Evolutionary conservation across 352 stramenopile genomes (phyloP), one percentile per base, ranked within the genome.

Genomic region (Elongisporangium senticosum): DNA sequence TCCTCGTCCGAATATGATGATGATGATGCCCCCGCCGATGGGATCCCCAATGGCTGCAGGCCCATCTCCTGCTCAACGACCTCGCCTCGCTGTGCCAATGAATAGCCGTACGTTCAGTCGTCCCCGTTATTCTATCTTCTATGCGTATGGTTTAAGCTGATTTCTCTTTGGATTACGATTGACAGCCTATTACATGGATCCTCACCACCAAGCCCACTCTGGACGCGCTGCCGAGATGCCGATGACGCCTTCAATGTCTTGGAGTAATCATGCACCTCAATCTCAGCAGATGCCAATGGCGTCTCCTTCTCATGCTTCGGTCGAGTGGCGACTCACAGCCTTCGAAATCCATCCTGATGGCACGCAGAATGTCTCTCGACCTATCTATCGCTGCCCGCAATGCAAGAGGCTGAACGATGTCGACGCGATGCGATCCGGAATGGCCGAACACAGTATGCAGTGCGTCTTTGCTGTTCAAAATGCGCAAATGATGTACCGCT

Each of bases 281-380:
- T 37, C 52, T 19, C 72, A 71, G 39, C 67, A 67, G 49, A 61
- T 49, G 49, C 53, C 62, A 20, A 61, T 60, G 40, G 19, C 50
- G 37, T 65, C 69, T 5, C 58, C 67, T n/a, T 43, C 67, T 8
- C 62, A 70, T 21, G 65, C 63, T 26, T 53, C 56, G 2, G 60
- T 83, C 19, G 85, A 95, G 60, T 95, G 83, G 83, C 77, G 78
- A 33, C 74, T 92, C n/a, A 72, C 70, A 19, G 85, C 77, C 33
- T 95, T 90, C 68, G 82, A 95, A 62, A 89, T 91, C 33, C 70
- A 90, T 53, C 58, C 69, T 0, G 81, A 95, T 55, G 85, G 85
- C 13, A 75, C 77, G 5, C 71, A 79, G 49, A 88, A 92, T 56
- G 69, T 82, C 10, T 71, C 74, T 50, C 71, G 79, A 2, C 83